Evolutionary conservation across 768 basidiomycete species (phyloP).

Genomic region (Scleroderma bovista): DNA sequence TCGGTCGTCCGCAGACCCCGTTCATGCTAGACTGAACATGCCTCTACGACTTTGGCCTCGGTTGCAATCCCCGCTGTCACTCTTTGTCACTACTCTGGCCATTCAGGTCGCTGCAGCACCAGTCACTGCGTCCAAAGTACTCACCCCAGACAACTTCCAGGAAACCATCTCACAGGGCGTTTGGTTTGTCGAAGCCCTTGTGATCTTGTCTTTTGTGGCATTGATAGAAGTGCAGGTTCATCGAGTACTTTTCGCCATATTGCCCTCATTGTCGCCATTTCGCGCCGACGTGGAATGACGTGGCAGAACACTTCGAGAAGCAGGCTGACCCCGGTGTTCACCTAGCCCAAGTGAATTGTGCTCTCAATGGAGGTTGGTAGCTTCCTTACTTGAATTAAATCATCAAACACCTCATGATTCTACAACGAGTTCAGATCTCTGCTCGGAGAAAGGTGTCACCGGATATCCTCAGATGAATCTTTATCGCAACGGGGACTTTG

Average conservation of each 20-base stretch:
- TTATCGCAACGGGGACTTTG: constrained; percentile 58
- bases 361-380: constrained; percentile 65
- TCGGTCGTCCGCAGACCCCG: too few species aligned
- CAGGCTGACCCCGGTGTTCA: constrained; percentile 39
- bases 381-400: neutral
- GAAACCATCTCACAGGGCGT: constrained; percentile 48
- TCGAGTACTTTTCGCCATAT: constrained; percentile 86
- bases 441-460: constrained; percentile 57
- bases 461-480: constrained; percentile 77
- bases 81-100: constrained; percentile 27
- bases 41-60: neutral
- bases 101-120: constrained; percentile 31
- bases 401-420: neutral
- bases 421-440: constrained; percentile 61
- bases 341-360: constrained; percentile 80
- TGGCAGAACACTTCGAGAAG: constrained; percentile 48
- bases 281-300: constrained; percentile 74
- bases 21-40: constrained; percentile 10
- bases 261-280: constrained; percentile 78
- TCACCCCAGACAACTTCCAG: constrained; percentile 60
- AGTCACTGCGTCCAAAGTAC: constrained; percentile 26
- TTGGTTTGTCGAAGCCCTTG: constrained; percentile 38
- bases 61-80: constrained; percentile 17
- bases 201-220: neutral
- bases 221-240: constrained; percentile 40